Evolutionary conservation across 2,329 filamentous ascomycete species (phyloP).

Genomic region (Sporothrix protearum): DNA sequence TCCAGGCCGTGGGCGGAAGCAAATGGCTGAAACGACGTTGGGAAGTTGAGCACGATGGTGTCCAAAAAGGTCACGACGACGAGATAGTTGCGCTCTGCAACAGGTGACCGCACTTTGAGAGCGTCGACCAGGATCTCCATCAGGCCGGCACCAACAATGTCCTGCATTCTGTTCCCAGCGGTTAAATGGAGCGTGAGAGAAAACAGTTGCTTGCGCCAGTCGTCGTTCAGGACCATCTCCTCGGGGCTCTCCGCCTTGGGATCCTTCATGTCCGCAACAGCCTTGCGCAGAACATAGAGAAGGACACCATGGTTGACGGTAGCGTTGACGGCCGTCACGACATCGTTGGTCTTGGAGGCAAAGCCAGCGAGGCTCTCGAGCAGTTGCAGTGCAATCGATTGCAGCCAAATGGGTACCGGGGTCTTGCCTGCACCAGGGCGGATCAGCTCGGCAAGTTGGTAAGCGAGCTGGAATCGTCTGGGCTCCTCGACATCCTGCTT

Average conservation of each 20-base stretch:
- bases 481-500: conserved; percentile 88
- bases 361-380: conserved; percentile 83
- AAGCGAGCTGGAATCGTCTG: conserved; percentile 80
- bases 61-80: conserved; percentile 85
- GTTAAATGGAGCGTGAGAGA: conserved; percentile 80
- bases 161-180: conserved; percentile 67
- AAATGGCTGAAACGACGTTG: conserved; percentile 78
- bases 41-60: conserved; percentile 77
- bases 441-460: conserved; percentile 87
- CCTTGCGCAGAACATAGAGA: conserved; percentile 87
- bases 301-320: conserved; percentile 96
- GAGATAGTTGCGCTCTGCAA: conserved; percentile 79
- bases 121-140: conserved; percentile 89
- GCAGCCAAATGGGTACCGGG: conserved; percentile 66
- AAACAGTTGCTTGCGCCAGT: conserved; percentile 89
- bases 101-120: conserved; percentile 73
- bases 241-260: conserved; percentile 55
- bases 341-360: conserved; percentile 71
- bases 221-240: conserved; percentile 66
- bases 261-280: conserved; percentile 73
- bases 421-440: conserved; percentile 67
- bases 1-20: conserved; percentile 81
- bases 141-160: conserved; percentile 83
- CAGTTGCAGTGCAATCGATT: conserved; percentile 75
- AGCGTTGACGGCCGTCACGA: conserved; percentile 85